Base-by-base conservation (phyloP, 164 flowering plant species). In the Cinnamomum chago region DNA sequence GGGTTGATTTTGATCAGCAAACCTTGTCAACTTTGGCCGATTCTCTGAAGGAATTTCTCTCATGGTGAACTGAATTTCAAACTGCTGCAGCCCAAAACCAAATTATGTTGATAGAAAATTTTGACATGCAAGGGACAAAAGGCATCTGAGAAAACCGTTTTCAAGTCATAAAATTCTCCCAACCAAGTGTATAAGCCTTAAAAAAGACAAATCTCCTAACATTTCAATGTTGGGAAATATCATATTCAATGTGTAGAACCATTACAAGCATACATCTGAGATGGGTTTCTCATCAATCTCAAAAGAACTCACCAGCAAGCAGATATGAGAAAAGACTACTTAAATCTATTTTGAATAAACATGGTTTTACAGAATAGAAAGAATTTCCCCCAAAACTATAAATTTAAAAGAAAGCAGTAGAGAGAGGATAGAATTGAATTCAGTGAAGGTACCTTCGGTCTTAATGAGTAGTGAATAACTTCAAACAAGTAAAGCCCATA, bases 1-100 rank as follows among this genome's bases (percentile, higher is more conserved):
- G 7, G 70, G n/a, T 66, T 86, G 90, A 72, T 90, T 92, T 72
- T 90, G 94, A 78, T 89, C 94, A 9, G 85, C 76, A 66, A 82
- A 88, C 68, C 81, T 90, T 10, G 78, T 71, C 18, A 79, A 30
- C 77, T 82, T 90, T 20, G 73, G 70, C 78, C 82, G 76, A 50
- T 47, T 85, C 74, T 82, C 87, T 40, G 83, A 64, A 65, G 84
- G 73, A 71, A 74, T 75, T 78, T 89, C 94, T 76, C 88, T 86
- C 97, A 92, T 92, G 2, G 3, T 55, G 55, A 68, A 60, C 69
- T 28, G n/a, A 67, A 11, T 67, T 67, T 64, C 18, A 14, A 18
- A 30, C 50, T 67, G 9, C 40, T 11, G 17, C 33, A 13, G n/a
- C 50, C 47, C 47, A 40, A 40, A 40, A 40, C 10, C 47, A 40